These are phyloP conservation scores for Haplographium delicatum DNA, from an alignment of 495 filamentous ascomycete genomes.

Conservation along the genomic window DNA sequence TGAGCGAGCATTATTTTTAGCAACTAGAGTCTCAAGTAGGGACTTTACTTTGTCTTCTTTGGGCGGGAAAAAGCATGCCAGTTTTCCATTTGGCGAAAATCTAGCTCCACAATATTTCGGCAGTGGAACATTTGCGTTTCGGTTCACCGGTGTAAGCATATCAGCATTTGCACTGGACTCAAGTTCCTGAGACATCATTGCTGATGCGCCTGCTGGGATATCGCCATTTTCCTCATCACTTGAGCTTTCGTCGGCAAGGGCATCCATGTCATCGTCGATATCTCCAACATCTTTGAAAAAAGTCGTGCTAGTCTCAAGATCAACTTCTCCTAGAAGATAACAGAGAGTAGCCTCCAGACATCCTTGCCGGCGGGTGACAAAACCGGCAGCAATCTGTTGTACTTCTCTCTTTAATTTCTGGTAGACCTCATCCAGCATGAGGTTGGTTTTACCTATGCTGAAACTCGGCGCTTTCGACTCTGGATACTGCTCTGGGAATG, in stretches of 20 bases:
- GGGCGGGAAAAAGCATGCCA: conserved; percentile 84
- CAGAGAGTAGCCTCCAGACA: conserved; percentile 78
- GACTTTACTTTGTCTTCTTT: conserved; percentile 67
- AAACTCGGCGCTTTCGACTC: conserved; percentile 60
- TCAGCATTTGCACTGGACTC: conserved; percentile 43
- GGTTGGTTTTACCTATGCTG: conserved; percentile 69
- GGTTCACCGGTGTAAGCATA: conserved; percentile 53
- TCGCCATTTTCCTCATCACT: conserved; percentile 80
- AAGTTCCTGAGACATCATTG: conserved; percentile 51
- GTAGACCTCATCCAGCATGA: conserved; percentile 65
- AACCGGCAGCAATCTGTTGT: conserved; percentile 61
- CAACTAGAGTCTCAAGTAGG: conserved; percentile 55
- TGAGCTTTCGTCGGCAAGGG: conserved; percentile 59
- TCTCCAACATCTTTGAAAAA: conserved; percentile 58
- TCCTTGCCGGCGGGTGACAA: conserved; percentile 62
- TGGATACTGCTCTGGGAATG: conserved; percentile 77
- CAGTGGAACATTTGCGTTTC: conserved; percentile 70
- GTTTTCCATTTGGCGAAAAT: conserved; percentile 70
- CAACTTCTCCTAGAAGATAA: conserved; percentile 80
- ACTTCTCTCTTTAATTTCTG: conserved; percentile 61
- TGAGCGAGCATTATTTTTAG: conserved; percentile 55
- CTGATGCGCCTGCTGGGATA: conserved; percentile 46
- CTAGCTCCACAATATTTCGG: conserved; percentile 69
- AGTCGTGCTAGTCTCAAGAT: conserved; percentile 65
- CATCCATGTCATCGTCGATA: conserved; percentile 55